These are phyloP conservation scores for Trametes sp. DNA, from an alignment of 1,284 basidiomycete genomes.

Conservation along the genomic window DNA sequence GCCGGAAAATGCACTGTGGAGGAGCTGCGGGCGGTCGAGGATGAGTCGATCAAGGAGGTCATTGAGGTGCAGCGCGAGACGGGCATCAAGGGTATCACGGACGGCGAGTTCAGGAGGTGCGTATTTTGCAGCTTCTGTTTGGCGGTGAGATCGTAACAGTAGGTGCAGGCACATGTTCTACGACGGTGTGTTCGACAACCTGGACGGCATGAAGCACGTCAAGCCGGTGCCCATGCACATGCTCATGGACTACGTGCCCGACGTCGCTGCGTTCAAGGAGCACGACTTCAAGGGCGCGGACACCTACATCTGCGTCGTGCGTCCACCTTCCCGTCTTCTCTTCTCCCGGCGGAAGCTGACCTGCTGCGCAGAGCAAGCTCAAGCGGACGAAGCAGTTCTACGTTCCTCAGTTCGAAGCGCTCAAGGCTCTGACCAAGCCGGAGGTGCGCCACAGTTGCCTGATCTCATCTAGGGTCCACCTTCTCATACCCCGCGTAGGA, in stretches of 20 bases:
- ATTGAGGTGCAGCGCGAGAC: conserved; percentile 50
- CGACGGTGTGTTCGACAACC: conserved; percentile 66
- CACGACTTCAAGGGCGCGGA: conserved; percentile 50
- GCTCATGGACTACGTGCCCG: conserved; percentile 55
- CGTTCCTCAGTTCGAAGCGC: conserved; percentile 64
- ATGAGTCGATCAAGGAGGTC: conserved; percentile 52
- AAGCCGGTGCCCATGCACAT: conserved; percentile 49
- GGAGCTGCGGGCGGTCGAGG: conserved; percentile 52
- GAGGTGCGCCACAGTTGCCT: conserved; percentile 47
- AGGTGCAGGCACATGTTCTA: conserved; percentile 58
- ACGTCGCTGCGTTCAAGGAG: conserved; percentile 49
- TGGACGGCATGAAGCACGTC: conserved; percentile 68
- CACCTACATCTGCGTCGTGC: conserved; percentile 60
- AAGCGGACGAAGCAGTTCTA: conserved; percentile 69
- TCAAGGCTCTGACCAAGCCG: conserved; percentile 61
- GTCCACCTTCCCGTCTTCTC: conserved; percentile 20
- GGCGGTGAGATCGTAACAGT: background rate
- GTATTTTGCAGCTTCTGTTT: conserved; percentile 9
- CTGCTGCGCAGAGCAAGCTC: conserved; percentile 59
- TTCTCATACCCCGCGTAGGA: conserved; percentile 48
- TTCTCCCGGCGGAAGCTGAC: conserved; percentile 7
- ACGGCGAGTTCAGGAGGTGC: conserved; percentile 56
- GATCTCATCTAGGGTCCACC: conserved; percentile 4
- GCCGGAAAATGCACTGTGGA: conserved; percentile 44
- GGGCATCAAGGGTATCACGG: conserved; percentile 55